Evolutionary conservation across 306 rosid genomes (phyloP).

Genomic region (Lotus japonicus): DNA sequence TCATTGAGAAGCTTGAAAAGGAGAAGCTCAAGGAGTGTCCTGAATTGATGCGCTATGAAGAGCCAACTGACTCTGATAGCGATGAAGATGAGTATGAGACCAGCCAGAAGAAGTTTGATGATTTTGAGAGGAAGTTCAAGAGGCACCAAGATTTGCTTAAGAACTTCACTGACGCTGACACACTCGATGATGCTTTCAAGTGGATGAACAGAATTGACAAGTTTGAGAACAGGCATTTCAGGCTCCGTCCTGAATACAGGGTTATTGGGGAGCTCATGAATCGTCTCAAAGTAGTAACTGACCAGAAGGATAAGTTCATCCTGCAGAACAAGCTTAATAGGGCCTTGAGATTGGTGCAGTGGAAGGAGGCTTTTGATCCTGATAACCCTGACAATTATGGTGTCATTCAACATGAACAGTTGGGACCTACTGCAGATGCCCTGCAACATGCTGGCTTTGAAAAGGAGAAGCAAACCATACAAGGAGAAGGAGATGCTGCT

Average conservation of each 20-base stretch:
- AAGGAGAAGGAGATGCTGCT: conserved; percentile 37
- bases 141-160: conserved; percentile 61
- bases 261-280: conserved; percentile 89
- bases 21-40: conserved; percentile 32
- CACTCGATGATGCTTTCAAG: conserved; percentile 74
- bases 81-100: conserved; percentile 61
- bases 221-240: conserved; percentile 75
- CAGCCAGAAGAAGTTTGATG: conserved; percentile 24
- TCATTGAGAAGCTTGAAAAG: conserved; percentile 63
- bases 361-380: conserved; percentile 92
- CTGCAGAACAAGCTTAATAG: conserved; percentile 78
- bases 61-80: conserved; percentile 75
- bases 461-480: conserved; percentile 35
- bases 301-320: conserved; percentile 70
- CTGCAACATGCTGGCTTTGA: conserved; percentile 47
- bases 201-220: conserved; percentile 75
- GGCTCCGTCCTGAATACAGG: conserved; percentile 60
- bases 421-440: conserved; percentile 38
- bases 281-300: conserved; percentile 60
- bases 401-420: conserved; percentile 47
- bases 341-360: conserved; percentile 71
- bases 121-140: conserved; percentile 58
- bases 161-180: conserved; percentile 45
- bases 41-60: conserved; percentile 42
- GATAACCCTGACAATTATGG: conserved; percentile 79